Base-by-base conservation (phyloP, 2,329 filamentous ascomycete genomes). In the Thermothelomyces thermophilus region DNA sequence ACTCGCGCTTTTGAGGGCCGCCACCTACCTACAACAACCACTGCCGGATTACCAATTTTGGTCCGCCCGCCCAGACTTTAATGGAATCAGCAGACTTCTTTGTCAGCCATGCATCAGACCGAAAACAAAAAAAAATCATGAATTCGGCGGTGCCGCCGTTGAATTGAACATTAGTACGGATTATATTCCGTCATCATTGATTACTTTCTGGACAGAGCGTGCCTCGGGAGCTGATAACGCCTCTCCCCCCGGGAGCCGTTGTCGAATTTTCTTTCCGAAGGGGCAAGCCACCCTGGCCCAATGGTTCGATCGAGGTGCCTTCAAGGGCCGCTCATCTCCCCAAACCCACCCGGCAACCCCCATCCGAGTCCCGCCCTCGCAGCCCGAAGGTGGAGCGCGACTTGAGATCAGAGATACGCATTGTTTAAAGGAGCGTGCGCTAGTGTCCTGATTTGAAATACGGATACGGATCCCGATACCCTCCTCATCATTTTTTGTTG, bases 1-100 rank as follows among this genome's bases (percentile, higher is more conserved):
- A 40, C 43, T 53, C 51, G 51, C 51, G 51, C 40, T 53, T 53
- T 47, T 35, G 8, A 14, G 6, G 42, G 22, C 39, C 31, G 19
- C 17, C 8, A 33, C 7, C 16, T 31, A 14, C 9, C 30, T 31
- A 10, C 30, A 31, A 16, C 5, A 26, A 26, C 5, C 24, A 16
- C 16, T 8, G 11, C 16, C 10, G 34, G 49, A 36, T 51, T 39
- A 47, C 49, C 39, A 47, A 47, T 44, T 42, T n/a, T 24, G 20
- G 40, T 3, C 13, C n/a, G 41, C 36, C 24, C n/a, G n/a, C n/a
- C n/a, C n/a, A n/a, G n/a, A n/a, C n/a, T n/a, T n/a, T n/a, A n/a
- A n/a, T n/a, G n/a, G n/a, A n/a, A n/a, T n/a, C n/a, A n/a, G n/a
- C n/a, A n/a, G n/a, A n/a, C n/a, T n/a, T n/a, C n/a, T n/a, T n/a